phyloP scores from a whole-genome alignment of 148 eudicot species.

The Rhododendron mucronatum region DNA sequence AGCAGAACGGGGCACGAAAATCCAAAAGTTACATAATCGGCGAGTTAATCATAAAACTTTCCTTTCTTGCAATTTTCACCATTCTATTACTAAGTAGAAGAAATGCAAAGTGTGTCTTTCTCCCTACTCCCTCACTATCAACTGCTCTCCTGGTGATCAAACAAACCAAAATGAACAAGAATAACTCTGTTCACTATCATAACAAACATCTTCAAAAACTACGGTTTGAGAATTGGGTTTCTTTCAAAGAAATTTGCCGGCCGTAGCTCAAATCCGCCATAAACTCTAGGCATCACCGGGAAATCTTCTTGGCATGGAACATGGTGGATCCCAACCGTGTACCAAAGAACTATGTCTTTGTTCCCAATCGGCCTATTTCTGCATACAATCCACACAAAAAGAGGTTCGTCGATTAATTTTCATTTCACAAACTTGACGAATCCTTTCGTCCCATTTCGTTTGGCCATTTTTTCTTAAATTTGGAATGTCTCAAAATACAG shows the following conservation, averaged over 20 bases:
- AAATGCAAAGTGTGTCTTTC: too few relatives aligned
- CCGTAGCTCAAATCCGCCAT: conserved; percentile 48
- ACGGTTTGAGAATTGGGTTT: conserved; percentile 31
- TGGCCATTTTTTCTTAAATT: too few relatives aligned
- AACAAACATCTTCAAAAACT: background rate
- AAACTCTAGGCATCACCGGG: conserved; percentile 56
- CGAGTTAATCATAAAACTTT: background rate
- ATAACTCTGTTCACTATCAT: background rate
- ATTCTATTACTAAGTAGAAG: background rate
- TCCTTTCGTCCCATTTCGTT: too few relatives aligned
- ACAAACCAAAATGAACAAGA: background rate
- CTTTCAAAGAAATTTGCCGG: conserved; percentile 62
- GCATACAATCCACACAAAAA: conserved; percentile 1
- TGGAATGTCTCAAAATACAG: too few relatives aligned
- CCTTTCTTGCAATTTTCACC: background rate
- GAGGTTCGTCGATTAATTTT: background rate
- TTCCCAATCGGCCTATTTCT: conserved; percentile 53
- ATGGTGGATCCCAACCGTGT: conserved; percentile 67
- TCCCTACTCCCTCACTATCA: background rate
- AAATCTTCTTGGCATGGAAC: conserved; percentile 66
- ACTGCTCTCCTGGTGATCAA: background rate
- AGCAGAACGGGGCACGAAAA: background rate
- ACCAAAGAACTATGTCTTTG: conserved; percentile 67
- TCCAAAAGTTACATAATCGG: background rate
- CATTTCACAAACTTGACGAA: too few relatives aligned